Base-by-base conservation (phyloP, 306 rosid species). In the Cucurbita pepo region DNA sequence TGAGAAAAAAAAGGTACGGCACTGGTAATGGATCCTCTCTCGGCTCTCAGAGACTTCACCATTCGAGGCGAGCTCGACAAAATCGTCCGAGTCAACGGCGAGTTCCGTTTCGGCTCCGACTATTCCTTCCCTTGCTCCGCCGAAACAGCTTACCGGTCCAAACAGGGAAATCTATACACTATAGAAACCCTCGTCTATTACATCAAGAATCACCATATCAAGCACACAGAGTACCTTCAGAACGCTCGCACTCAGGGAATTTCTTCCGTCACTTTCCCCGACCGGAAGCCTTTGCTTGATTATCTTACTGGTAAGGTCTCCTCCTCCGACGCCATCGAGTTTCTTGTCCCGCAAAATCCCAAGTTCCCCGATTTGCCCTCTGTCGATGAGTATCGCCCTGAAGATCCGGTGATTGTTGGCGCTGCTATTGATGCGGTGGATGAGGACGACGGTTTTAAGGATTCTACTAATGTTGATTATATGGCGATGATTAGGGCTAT, bases 121-220 rank as follows among this genome's bases (percentile, higher is more conserved):
- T 91, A 81, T 81, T 57, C 84, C 11, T 95, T 88, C 81, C 97
- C 97, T 0, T 88, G 86, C 85, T 77, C 86, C 59, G 77, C 75
- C 22, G 92, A 88, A 57, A 95, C 95, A 5, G 92, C 97, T 2
- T 95, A 86, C 85, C 90, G 97, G 15, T 91, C 97, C 18, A 91
- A 95, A 30, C 92, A 91, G 38, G 99, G 99, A 25, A 86, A 88
- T 43, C 95, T 95, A 0, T 89, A 95, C 85, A 95, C 92, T n/a
- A 89, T 95, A 9, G 96, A 95, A 83, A 95, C 97, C 86, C 95
- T 95, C 11, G 83, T 95, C 25, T 90, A 89, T 72, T 95, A 87
- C 87, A 77, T 91, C 51, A 85, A 80, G 30, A 86, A 91, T 79
- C 95, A 88, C 81, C 95, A 89, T 8, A 59, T 85, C 50, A 95